A percentile compares a stretch with the other conserved stretches of the same genome.
Conservation (phyloP, 2,329 filamentous ascomycete species). For the Penicillium sp. region DNA sequence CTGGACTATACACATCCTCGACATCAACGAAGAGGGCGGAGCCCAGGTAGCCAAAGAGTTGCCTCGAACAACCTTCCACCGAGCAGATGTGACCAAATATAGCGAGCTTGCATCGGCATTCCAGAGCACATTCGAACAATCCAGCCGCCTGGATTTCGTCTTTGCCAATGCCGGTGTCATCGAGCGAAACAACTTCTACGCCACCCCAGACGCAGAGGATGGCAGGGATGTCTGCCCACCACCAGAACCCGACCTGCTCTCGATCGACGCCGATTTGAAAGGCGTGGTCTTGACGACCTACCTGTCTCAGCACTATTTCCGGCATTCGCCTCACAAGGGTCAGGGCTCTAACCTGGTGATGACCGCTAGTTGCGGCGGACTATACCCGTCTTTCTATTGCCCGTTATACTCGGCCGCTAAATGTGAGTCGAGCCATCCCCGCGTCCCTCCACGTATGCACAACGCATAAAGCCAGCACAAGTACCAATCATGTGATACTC, state of each 20-base stretch:
- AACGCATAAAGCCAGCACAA: neutral
- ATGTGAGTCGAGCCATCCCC: conserved; percentile 17
- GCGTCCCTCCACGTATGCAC: neutral
- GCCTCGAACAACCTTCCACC: conserved; percentile 41
- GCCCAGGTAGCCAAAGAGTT: conserved; percentile 26
- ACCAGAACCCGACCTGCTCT: conserved; percentile 34
- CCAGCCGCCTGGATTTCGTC: conserved; percentile 48
- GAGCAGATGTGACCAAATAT: conserved; percentile 36
- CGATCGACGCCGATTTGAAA: conserved; percentile 46
- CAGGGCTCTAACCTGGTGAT: conserved; percentile 34
- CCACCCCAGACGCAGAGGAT: conserved; percentile 23
- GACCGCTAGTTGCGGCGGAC: conserved; percentile 40
- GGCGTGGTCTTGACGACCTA: conserved; percentile 44
- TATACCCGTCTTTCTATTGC: conserved; percentile 39
- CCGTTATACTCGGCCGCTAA: conserved; percentile 45
- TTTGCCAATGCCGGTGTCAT: conserved; percentile 53
- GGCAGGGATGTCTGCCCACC: conserved; percentile 20
- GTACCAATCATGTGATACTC: neutral
- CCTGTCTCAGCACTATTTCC: conserved; percentile 45
- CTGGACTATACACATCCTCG: conserved; percentile 47
- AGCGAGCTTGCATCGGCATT: conserved; percentile 36
- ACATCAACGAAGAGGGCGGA: conserved; percentile 42
- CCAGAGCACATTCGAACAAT: conserved; percentile 37
- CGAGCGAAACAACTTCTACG: conserved; percentile 46
- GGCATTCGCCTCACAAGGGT: conserved; percentile 27